Percentiles rank a stretch among this genome's conserved stretches.
Evolutionary conservation across 163 green algal genomes (phyloP).

Genomic region (Prototheca cutis): DNA sequence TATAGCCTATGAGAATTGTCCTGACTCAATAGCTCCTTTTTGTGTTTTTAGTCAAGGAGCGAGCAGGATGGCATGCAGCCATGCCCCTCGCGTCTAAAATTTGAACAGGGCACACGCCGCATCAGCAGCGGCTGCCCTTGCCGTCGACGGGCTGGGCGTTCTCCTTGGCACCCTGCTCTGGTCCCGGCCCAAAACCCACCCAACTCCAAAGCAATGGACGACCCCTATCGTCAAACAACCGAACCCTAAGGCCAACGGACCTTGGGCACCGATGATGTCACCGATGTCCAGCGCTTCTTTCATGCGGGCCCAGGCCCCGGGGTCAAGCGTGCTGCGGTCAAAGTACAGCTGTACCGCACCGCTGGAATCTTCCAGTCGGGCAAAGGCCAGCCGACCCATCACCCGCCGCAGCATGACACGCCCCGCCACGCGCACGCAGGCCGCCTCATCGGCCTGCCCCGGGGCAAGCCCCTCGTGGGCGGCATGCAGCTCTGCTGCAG

Average conservation of each 20-base stretch:
- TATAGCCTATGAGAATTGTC: conserved; percentile 15
- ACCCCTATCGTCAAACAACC: too few species aligned
- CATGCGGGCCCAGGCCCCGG: conserved; percentile 31
- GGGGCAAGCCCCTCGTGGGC: conserved; percentile 22
- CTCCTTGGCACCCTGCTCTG: too few species aligned
- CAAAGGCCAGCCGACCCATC: conserved; percentile 97
- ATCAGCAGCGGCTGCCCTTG: too few species aligned
- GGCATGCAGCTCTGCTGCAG: conserved; percentile 58
- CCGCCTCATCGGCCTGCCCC: conserved; percentile 32
- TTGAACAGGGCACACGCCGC: too few species aligned
- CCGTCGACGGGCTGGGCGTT: too few species aligned
- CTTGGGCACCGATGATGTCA: conserved; percentile 84
- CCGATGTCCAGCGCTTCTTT: conserved; percentile 85
- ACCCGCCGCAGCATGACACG: conserved; percentile 77
- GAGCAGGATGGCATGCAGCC: too few species aligned
- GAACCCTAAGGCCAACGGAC: too few species aligned
- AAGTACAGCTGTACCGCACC: conserved; percentile 90
- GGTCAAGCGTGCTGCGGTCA: conserved; percentile 57
- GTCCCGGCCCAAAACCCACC: too few species aligned
- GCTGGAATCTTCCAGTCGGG: conserved; percentile 74
- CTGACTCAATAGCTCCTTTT: not conserved
- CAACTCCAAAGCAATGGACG: too few species aligned
- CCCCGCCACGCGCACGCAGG: conserved; percentile 72
- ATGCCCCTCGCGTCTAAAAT: too few species aligned
- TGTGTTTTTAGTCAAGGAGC: not conserved